These are phyloP conservation scores for Phytophthora litchii DNA, from an alignment of 352 stramenopile species.

Conservation along the genomic window DNA sequence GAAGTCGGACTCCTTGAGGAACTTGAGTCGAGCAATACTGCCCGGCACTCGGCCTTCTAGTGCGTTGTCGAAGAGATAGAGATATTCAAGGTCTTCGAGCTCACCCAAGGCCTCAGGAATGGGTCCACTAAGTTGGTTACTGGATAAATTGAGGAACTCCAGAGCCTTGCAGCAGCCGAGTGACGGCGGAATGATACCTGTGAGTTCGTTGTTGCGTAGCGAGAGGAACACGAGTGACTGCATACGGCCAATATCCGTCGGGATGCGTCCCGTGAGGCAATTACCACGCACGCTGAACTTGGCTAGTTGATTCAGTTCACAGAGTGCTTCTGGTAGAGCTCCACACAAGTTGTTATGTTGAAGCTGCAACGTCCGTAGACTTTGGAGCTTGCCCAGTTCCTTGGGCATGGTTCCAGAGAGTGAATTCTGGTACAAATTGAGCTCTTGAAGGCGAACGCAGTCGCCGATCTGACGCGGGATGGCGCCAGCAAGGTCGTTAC, in stretches of 20 bases:
- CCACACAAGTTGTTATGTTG: conserved; percentile 86
- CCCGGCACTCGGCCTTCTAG: conserved; percentile 72
- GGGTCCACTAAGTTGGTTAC: conserved; percentile 72
- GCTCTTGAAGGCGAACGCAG: conserved; percentile 71
- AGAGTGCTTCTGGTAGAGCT: conserved; percentile 54
- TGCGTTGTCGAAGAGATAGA: conserved; percentile 89
- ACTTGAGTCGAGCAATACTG: conserved; percentile 73
- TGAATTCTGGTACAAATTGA: conserved; percentile 83
- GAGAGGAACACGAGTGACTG: conserved; percentile 82
- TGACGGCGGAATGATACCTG: conserved; percentile 64
- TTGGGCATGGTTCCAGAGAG: conserved; percentile 61
- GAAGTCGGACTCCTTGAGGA: conserved; percentile 82
- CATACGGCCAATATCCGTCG: conserved; percentile 64
- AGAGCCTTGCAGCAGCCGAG: conserved; percentile 76
- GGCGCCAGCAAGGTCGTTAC: conserved; percentile 69
- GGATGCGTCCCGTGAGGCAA: conserved; percentile 71
- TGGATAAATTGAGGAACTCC: conserved; percentile 88
- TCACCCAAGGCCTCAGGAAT: conserved; percentile 79
- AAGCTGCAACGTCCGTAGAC: conserved; percentile 75
- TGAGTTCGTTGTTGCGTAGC: conserved; percentile 84
- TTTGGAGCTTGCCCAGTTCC: conserved; percentile 58
- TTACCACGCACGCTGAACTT: conserved; percentile 84
- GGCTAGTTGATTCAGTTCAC: conserved; percentile 57
- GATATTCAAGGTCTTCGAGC: conserved; percentile 78
- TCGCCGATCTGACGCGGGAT: conserved; percentile 53